Evolutionary conservation across 495 filamentous ascomycete species (phyloP).

Genomic region (Penicillium subrubescens): DNA sequence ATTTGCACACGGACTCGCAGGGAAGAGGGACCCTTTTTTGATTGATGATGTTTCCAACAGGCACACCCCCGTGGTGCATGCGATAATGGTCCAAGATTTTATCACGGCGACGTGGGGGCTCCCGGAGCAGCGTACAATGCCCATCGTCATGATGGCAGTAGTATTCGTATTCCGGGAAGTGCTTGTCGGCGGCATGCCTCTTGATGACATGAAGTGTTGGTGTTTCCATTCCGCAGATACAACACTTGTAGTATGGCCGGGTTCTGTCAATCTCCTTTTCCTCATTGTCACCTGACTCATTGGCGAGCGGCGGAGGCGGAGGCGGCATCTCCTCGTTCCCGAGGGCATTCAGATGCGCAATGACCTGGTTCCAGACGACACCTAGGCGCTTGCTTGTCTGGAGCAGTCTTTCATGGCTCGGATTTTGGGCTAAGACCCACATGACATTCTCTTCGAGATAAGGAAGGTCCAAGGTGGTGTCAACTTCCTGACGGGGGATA

Average conservation of each 20-base stretch:
- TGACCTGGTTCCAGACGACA: background rate
- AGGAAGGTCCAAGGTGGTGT: background rate
- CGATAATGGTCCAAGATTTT: background rate
- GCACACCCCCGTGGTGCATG: background rate
- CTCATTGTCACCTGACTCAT: too few species aligned
- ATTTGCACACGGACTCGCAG: background rate
- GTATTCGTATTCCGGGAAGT: background rate
- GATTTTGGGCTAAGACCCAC: background rate
- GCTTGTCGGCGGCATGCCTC: conserved; percentile 1
- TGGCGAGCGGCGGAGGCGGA: background rate
- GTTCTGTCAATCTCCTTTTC: too few species aligned
- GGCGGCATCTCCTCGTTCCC: background rate
- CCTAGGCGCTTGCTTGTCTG: background rate
- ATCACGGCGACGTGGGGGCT: background rate
- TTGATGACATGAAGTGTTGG: background rate
- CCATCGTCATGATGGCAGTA: background rate
- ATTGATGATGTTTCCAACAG: too few species aligned
- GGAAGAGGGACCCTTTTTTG: background rate
- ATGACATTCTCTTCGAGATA: background rate
- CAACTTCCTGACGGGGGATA: background rate
- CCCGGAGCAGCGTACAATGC: too few species aligned
- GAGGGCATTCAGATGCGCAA: background rate
- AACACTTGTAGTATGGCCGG: too few species aligned
- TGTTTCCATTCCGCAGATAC: background rate
- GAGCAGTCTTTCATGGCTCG: background rate